Percentiles rank a stretch among this genome's conserved stretches.
Evolutionary conservation across 140 eudicot genomes (phyloP).

Genomic region (Flaveria floridana): DNA sequence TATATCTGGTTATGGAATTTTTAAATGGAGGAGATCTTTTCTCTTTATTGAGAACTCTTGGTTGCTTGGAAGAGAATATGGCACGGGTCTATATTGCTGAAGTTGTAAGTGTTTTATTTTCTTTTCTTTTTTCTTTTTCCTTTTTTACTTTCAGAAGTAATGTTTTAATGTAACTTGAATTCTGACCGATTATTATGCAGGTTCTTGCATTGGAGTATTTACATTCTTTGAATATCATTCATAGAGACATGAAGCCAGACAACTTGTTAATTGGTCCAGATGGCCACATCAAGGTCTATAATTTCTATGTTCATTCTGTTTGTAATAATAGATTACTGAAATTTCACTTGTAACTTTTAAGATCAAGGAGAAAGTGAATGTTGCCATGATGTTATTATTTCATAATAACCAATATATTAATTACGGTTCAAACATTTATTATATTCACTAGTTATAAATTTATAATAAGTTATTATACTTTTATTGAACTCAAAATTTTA

Average conservation of each 20-base stretch:
- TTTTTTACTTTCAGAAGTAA: neutral
- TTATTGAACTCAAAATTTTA: constrained; percentile 33
- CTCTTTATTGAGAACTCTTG: constrained; percentile 82
- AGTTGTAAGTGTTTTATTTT: constrained; percentile 58
- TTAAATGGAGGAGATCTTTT: constrained; percentile 98
- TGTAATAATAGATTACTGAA: neutral
- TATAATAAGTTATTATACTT: neutral
- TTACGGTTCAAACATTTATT: neutral
- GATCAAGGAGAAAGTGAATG: neutral
- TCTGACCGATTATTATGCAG: constrained; percentile 40
- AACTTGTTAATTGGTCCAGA: constrained; percentile 93
- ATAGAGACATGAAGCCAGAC: constrained; percentile 97
- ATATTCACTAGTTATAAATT: neutral
- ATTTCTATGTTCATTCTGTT: neutral
- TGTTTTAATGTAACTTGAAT: constrained; percentile 7
- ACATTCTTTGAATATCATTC: constrained; percentile 87
- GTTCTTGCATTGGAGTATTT: constrained; percentile 97
- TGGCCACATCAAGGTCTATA: constrained; percentile 96
- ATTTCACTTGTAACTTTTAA: too few relatives aligned
- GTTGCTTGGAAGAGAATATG: constrained; percentile 97
- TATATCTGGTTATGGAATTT: constrained; percentile 97
- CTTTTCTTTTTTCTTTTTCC: neutral
- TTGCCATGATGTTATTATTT: neutral
- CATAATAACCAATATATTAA: constrained; percentile 7
- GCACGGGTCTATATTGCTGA: constrained; percentile 95